Conservation (phyloP, 1,139 yeast genomes). For the Blastobotrys serpentis region DNA sequence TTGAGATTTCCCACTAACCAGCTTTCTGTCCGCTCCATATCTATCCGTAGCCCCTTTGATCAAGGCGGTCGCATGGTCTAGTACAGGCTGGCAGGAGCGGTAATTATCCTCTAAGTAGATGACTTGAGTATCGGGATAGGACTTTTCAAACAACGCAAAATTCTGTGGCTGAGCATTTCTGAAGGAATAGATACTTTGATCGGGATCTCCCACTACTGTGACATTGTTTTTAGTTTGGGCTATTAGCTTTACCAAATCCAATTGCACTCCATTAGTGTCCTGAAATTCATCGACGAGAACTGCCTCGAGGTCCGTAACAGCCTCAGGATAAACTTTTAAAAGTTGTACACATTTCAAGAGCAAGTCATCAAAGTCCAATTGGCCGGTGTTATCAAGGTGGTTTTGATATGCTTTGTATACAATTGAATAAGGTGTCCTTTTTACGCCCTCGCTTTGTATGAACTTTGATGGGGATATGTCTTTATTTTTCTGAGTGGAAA, state of each 20-base stretch:
- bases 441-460: neutral
- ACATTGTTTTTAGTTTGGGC: slow-evolving; percentile 52
- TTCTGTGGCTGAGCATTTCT: slow-evolving; percentile 75
- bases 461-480: slow-evolving; percentile 10
- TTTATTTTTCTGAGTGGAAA: slow-evolving; percentile 18
- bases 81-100: slow-evolving; percentile 69
- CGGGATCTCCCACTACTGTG: slow-evolving; percentile 94
- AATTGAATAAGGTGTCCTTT: slow-evolving; percentile 6
- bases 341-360: slow-evolving; percentile 55
- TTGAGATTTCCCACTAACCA: slow-evolving; percentile 12
- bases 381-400: slow-evolving; percentile 42
- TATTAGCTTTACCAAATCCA: slow-evolving; percentile 62
- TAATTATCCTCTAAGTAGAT: slow-evolving; percentile 67
- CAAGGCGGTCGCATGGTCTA: slow-evolving; percentile 61
- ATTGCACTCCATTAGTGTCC: slow-evolving; percentile 80
- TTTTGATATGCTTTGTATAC: slow-evolving; percentile 46
- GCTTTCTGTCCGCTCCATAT: slow-evolving; percentile 20
- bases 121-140: slow-evolving; percentile 43
- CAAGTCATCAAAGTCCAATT: slow-evolving; percentile 84
- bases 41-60: slow-evolving; percentile 56
- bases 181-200: slow-evolving; percentile 89
- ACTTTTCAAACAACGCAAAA: slow-evolving; percentile 56
- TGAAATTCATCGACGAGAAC: slow-evolving; percentile 93
- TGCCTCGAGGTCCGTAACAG: slow-evolving; percentile 56
- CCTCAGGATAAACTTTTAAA: slow-evolving; percentile 46